Percentiles rank a stretch among this genome's conserved stretches.
Evolutionary conservation across 805 yeast species (phyloP).

Genomic region (Zygoascus bituminiphila): DNA sequence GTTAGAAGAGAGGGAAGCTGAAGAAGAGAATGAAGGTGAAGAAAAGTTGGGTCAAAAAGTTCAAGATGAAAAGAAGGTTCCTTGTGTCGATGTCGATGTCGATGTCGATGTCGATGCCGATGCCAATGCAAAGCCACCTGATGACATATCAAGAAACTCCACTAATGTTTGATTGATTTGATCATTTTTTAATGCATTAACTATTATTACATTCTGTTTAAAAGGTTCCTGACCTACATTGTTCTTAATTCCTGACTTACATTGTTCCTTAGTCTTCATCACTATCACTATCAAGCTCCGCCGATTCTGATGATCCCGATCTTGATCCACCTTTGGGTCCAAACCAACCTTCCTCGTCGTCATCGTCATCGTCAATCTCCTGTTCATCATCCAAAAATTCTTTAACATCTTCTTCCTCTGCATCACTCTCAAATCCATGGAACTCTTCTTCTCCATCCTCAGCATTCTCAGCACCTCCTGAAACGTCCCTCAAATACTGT

Average conservation of each 20-base stretch:
- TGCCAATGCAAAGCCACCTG: neutral
- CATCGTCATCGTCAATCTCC: constrained; percentile 28
- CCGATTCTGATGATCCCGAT: neutral
- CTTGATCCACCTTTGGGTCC: constrained; percentile 22
- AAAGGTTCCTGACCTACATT: no score
- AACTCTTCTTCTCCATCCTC: constrained; percentile 21
- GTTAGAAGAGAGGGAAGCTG: neutral
- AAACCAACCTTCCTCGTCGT: constrained; percentile 18
- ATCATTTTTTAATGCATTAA: no score
- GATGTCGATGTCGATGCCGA: no score
- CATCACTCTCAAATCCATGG: constrained; percentile 25
- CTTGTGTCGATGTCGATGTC: no score
- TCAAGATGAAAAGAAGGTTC: no score
- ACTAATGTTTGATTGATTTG: no score
- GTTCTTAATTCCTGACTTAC: no score
- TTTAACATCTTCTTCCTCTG: constrained; percentile 22
- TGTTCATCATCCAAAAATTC: constrained; percentile 35
- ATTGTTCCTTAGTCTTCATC: constrained; percentile 83
- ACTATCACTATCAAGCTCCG: constrained; percentile 43
- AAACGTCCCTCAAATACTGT: constrained; percentile 20
- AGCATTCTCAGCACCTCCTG: constrained; percentile 28
- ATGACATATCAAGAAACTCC: no score
- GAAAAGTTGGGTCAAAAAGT: neutral
- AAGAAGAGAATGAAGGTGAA: neutral
- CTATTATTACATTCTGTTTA: constrained; percentile 65